Evolutionary conservation across 2,329 filamentous ascomycete species (phyloP), one percentile per base, ranked within the genome.

Genomic region (Penicillium concentricum): DNA sequence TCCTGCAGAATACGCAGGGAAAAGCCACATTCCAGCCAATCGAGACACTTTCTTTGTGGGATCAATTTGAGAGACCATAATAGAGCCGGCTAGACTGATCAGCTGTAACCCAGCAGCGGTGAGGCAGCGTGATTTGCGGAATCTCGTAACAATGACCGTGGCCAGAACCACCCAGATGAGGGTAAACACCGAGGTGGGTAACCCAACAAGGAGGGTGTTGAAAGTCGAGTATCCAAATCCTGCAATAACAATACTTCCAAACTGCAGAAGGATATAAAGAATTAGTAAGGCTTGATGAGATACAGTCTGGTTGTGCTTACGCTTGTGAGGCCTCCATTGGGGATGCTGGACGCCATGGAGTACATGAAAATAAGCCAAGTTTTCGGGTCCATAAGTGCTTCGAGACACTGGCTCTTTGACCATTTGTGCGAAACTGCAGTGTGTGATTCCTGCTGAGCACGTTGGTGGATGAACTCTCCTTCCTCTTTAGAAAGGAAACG

Each of bases 361-460:
- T 70, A 68, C 4, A 70, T 35, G 42, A 69, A 67, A 24, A 72
- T 62, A 0, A 69, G 56, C 63, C 70, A 75, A 1, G 66, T 67
- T 46, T 74, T 71, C 4, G 66, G 64, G 53, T 76, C 73, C 8
- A 56, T 57, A 7, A 75, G 51, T 0, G 70, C 69, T 58, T 76
- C 73, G 8, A 63, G 45, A 35, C 72, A 65, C 57, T 76, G 73
- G 5, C 16, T 12, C 13, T 28, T 28, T 44, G 42, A 44, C 42
- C 42, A 44, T 44, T 44, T 30, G 5, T 44, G 16, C 4, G 42
- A 44, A 2, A 44, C 24, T 30, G 24, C 4, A 13, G 42, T 44
- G 10, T 44, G 42, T 28, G 42, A 10, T 9, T 44, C 42, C 16
- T 7, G 42, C 42, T 44, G 42, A 3, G 42, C 24, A 44, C 42